Evolutionary conservation across 345 rosid genomes (phyloP).

Genomic region (Litchi chinensis): DNA sequence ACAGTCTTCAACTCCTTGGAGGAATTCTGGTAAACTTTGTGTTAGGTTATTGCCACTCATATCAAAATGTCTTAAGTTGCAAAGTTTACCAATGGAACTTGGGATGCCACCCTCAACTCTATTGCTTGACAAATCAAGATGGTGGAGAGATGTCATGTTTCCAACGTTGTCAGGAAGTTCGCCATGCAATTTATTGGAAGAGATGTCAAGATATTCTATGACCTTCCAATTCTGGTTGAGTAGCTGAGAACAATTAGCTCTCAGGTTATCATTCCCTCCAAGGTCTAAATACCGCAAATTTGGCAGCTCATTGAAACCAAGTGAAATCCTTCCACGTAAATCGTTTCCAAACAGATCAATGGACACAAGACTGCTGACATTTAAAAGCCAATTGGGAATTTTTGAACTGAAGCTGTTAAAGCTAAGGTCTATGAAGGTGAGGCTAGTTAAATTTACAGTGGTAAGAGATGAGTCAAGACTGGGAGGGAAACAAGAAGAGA

Average conservation of each 20-base stretch:
- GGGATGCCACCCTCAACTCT: too few relatives aligned
- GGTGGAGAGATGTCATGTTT: slow-evolving; percentile 38
- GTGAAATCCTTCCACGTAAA: slow-evolving; percentile 45
- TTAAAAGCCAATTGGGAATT: slow-evolving; percentile 42
- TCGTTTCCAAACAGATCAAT: slow-evolving; percentile 9
- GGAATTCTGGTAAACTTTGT: too few relatives aligned
- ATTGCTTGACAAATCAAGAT: too few relatives aligned
- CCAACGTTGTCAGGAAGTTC: slow-evolving; percentile 44
- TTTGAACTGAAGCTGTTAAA: slow-evolving; percentile 29
- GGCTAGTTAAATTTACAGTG: too few relatives aligned
- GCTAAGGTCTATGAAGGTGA: slow-evolving; percentile 39
- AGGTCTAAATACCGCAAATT: slow-evolving; percentile 33
- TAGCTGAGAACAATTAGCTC: slow-evolving; percentile 40
- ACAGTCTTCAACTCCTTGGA: too few relatives aligned
- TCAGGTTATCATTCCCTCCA: slow-evolving; percentile 35
- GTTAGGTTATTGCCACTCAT: too few relatives aligned
- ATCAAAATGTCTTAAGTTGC: too few relatives aligned
- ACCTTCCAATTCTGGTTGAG: slow-evolving; percentile 40
- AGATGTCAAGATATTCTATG: slow-evolving; percentile 33
- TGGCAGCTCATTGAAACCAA: slow-evolving; percentile 38
- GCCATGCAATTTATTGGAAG: slow-evolving; percentile 35
- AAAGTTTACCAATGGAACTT: too few relatives aligned
- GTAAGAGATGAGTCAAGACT: too few relatives aligned
- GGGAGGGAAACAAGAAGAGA: slow-evolving; percentile 26
- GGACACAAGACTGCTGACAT: slow-evolving; percentile 32